Base-by-base conservation (phyloP, 2,329 filamentous ascomycete species). In the Penicillium paneum region DNA sequence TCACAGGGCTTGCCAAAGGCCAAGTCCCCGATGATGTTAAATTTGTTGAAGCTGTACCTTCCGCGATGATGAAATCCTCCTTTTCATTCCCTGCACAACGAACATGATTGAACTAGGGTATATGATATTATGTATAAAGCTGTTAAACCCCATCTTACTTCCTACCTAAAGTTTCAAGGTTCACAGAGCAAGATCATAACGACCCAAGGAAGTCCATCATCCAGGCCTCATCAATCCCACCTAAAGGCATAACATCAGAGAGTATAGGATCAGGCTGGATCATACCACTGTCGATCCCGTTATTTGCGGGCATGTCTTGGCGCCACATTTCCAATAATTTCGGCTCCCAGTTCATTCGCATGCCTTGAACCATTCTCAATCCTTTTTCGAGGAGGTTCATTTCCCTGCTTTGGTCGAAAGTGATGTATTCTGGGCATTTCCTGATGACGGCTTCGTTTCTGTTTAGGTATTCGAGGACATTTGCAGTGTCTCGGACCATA, bases 1-100 rank as follows among this genome's bases (percentile, higher is more conserved):
- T 67, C 63, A 55, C 78, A 78, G 1, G 67, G 54, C 32, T 76
- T 70, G 0, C 75, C 74, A 44, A 77, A 77, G 0, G 69, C 64
- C 1, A 78, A 51, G 31, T 77, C 73, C 0, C 74, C 74, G 38
- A 77, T 70, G 17, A 77, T 67, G 49, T 78, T 74, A 48, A 76
- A 77, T 2, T 70, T 71, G 1, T 67, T 66, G 40, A 61, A 74
- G 26, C 72, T 73, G 41, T 65, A 67, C 68, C 71, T 3, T 43
- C n/a, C 44, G 24, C 5, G 48, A 39, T 0, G 29, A 43, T 2
- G 47, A 38, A 3, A 56, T 47, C 15, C 61, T 54, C 3, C 36
- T 46, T 8, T 59, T 32, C 1, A 73, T 49, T 31, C 59, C 8
- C 52, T 72, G 55, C 13, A 66, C 61, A 28, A 62, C 59, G 5